These are phyloP conservation scores for Basipetospora sp. DNA, from an alignment of 2,329 filamentous ascomycete species.

Conservation along the genomic window DNA sequence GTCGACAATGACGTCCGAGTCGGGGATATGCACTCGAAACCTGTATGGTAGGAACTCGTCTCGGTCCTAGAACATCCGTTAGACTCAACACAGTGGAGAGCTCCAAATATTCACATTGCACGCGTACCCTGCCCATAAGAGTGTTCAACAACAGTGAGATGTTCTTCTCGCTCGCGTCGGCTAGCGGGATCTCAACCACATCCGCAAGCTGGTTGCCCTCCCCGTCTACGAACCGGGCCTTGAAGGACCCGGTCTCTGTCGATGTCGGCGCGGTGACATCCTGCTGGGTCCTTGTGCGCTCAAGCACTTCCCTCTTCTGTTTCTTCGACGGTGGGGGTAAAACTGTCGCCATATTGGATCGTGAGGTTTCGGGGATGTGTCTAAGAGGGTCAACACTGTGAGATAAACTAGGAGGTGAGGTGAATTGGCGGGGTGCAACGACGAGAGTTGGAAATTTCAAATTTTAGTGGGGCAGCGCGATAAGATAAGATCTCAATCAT, in stretches of 20 bases:
- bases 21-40: constrained; percentile 44
- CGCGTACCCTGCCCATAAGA: constrained; percentile 55
- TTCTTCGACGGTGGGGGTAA: constrained; percentile 77
- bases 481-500: not conserved
- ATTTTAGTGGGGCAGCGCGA: not conserved
- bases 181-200: constrained; percentile 60
- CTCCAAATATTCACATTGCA: not conserved
- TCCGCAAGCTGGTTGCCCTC: constrained; percentile 57
- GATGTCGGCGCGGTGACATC: constrained; percentile 55
- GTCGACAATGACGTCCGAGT: constrained; percentile 37
- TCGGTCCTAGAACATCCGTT: constrained; percentile 24
- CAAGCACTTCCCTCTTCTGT: constrained; percentile 61
- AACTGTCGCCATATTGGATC: constrained; percentile 55
- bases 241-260: constrained; percentile 58
- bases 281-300: constrained; percentile 59
- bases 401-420: too few species aligned
- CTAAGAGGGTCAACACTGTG: not conserved
- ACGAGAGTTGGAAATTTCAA: too few species aligned
- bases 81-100: not conserved
- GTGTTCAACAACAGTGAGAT: constrained; percentile 77
- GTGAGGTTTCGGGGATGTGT: not conserved
- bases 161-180: constrained; percentile 77
- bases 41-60: constrained; percentile 48
- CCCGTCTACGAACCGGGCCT: constrained; percentile 77
- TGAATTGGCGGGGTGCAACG: too few species aligned